These are phyloP conservation scores for Kuraishia borneana DNA, from an alignment of 805 yeast species.

Conservation along the genomic window DNA sequence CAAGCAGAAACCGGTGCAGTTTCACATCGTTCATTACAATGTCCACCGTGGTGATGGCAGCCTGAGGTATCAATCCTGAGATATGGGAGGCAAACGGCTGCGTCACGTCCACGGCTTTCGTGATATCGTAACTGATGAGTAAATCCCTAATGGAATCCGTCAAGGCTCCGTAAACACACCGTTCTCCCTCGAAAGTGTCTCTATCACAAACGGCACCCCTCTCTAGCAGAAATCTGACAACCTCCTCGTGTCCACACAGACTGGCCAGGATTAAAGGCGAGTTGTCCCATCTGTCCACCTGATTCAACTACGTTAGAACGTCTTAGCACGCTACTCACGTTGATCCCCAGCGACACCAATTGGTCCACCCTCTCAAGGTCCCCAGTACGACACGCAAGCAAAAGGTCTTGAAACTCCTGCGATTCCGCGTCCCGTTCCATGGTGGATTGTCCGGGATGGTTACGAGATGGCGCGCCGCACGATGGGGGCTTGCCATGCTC, in stretches of 20 bases:
- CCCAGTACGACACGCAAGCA: constrained; percentile 60
- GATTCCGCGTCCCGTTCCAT: constrained; percentile 4
- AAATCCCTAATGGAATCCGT: constrained; percentile 53
- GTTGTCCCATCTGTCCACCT: constrained; percentile 62
- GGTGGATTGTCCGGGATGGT: neutral
- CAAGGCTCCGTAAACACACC: constrained; percentile 66
- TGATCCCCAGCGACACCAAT: constrained; percentile 39
- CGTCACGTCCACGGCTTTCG: constrained; percentile 52
- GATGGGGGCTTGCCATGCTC: constrained; percentile 41
- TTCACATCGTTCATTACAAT: constrained; percentile 16
- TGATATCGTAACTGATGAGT: constrained; percentile 48
- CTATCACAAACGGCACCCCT: constrained; percentile 72
- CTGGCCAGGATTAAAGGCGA: constrained; percentile 67
- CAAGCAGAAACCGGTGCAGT: constrained; percentile 30
- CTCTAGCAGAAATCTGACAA: constrained; percentile 49
- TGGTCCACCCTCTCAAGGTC: constrained; percentile 55
- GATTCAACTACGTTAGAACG: constrained; percentile 20
- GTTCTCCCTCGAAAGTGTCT: constrained; percentile 71
- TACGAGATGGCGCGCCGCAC: neutral
- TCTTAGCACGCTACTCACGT: constrained; percentile 17
- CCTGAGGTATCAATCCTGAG: constrained; percentile 28
- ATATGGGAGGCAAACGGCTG: constrained; percentile 71
- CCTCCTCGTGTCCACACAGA: constrained; percentile 59
- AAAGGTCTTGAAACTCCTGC: constrained; percentile 32
- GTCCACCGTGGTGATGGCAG: constrained; percentile 21